Evolutionary conservation across 805 yeast genomes (phyloP).

Genomic region (Pichia phayaonensis): DNA sequence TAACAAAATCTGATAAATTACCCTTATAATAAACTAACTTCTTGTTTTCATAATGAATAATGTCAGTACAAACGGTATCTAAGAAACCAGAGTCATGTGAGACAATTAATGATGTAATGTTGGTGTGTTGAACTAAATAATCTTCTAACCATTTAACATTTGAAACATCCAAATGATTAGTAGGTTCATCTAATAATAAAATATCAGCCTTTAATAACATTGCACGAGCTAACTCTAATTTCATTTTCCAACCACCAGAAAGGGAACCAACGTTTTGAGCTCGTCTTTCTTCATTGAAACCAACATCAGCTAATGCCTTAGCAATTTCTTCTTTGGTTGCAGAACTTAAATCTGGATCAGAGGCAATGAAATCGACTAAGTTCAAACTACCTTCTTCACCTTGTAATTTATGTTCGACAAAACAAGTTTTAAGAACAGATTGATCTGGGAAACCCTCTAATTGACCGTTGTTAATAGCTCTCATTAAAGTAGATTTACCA

Average conservation of each 20-base stretch:
- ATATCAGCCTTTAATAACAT: constrained; percentile 97
- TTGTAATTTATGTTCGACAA: constrained; percentile 94
- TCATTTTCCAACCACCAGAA: constrained; percentile 99
- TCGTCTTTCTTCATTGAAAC: constrained; percentile 86
- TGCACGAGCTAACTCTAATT: constrained; percentile 96
- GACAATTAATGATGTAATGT: constrained; percentile 90
- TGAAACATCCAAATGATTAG: constrained; percentile 92
- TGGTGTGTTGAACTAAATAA: constrained; percentile 71
- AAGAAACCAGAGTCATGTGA: constrained; percentile 97
- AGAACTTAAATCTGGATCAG: constrained; percentile 70
- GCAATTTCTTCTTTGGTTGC: constrained; percentile 68
- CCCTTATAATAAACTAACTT: constrained; percentile 95
- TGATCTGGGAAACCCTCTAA: constrained; percentile 95
- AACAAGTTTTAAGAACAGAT: constrained; percentile 81
- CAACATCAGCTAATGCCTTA: constrained; percentile 72
- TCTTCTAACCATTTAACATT: constrained; percentile 94
- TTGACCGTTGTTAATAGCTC: constrained; percentile 94
- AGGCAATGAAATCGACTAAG: constrained; percentile 77
- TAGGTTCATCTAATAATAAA: constrained; percentile 91
- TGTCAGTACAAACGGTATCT: constrained; percentile 93
- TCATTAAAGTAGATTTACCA: constrained; percentile 95
- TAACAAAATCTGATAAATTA: constrained; percentile 85
- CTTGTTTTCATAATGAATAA: constrained; percentile 92
- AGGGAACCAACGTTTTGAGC: constrained; percentile 87
- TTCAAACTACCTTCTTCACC: constrained; percentile 91